Conservation (phyloP, 2,329 filamentous ascomycete genomes). For the Aspergillus niger region DNA sequence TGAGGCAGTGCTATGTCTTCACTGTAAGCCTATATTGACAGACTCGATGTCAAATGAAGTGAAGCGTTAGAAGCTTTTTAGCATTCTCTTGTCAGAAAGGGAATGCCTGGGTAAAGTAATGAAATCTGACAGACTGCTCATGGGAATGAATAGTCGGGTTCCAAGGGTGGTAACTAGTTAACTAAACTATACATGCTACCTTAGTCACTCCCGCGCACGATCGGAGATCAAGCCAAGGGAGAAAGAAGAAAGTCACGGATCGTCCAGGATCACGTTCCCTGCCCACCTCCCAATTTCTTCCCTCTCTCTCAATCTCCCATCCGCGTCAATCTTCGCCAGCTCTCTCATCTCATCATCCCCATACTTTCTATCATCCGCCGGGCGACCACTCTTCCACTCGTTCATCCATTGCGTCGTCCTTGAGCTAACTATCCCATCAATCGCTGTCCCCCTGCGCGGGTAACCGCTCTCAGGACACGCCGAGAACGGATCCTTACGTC, state of each 20-base stretch:
- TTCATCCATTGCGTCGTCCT: conserved; percentile 4
- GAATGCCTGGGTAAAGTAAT: conserved; percentile 1
- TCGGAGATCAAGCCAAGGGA: conserved; percentile 4
- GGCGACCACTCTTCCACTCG: conserved; percentile 1
- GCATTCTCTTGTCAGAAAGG: neutral
- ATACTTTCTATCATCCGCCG: neutral
- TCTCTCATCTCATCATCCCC: neutral
- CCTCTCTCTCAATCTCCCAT: neutral
- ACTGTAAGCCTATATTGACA: too few relatives aligned
- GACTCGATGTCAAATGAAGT: too few relatives aligned
- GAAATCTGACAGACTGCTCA: neutral
- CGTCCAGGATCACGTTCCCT: conserved; percentile 12
- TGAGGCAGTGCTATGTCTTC: too few relatives aligned
- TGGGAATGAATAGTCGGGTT: neutral
- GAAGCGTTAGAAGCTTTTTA: too few relatives aligned
- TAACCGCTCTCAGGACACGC: neutral
- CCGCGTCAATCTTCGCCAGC: neutral
- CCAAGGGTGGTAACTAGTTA: neutral
- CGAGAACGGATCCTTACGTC: neutral
- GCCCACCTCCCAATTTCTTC: conserved; percentile 12
- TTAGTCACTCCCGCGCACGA: conserved; percentile 8
- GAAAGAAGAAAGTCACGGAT: conserved; percentile 8
- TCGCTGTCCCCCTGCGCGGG: neutral
- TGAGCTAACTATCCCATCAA: neutral
- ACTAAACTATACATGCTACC: neutral